Evolutionary conservation across 305 asterid species (phyloP).

Genomic region (Striga hermonthica): DNA sequence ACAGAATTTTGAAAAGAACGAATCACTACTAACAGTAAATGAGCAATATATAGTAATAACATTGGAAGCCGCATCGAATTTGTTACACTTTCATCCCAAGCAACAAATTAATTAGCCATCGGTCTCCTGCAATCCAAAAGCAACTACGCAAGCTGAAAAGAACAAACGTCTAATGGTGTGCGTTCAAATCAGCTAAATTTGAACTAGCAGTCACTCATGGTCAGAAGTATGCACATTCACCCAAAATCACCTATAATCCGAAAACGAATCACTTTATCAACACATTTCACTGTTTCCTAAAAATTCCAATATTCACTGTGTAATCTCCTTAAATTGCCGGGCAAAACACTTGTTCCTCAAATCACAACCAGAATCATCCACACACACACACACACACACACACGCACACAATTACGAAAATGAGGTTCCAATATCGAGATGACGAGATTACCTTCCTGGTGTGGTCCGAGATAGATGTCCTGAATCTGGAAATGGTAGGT

Average conservation of each 20-base stretch:
- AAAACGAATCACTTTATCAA: not conserved
- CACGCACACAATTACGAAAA: conserved; percentile 6
- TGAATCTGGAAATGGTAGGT: conserved; percentile 80
- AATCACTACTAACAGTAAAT: conserved; percentile 6
- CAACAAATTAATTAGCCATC: conserved; percentile 14
- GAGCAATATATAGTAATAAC: conserved; percentile 1
- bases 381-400: conserved; percentile 3
- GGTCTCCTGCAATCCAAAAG: conserved; percentile 5
- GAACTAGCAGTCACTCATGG: conserved; percentile 13
- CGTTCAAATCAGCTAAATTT: conserved; percentile 21
- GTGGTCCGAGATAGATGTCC: conserved; percentile 69
- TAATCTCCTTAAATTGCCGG: conserved; percentile 12
- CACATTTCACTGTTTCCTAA: conserved; percentile 1
- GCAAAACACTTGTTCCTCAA: conserved; percentile 5
- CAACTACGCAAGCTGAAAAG: not conserved
- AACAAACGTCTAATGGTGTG: not conserved
- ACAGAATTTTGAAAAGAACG: not conserved
- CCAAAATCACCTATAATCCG: conserved; percentile 6
- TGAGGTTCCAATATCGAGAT: conserved; percentile 8
- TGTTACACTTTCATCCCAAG: conserved; percentile 9
- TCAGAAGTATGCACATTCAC: conserved; percentile 21
- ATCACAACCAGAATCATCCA: conserved; percentile 28
- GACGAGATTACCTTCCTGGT: conserved; percentile 66
- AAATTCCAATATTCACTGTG: conserved; percentile 2
- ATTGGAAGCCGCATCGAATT: conserved; percentile 4